Evolutionary conservation across 2,329 filamentous ascomycete species (phyloP), one percentile per base, ranked within the genome.

Genomic region (Fusarium graminum): DNA sequence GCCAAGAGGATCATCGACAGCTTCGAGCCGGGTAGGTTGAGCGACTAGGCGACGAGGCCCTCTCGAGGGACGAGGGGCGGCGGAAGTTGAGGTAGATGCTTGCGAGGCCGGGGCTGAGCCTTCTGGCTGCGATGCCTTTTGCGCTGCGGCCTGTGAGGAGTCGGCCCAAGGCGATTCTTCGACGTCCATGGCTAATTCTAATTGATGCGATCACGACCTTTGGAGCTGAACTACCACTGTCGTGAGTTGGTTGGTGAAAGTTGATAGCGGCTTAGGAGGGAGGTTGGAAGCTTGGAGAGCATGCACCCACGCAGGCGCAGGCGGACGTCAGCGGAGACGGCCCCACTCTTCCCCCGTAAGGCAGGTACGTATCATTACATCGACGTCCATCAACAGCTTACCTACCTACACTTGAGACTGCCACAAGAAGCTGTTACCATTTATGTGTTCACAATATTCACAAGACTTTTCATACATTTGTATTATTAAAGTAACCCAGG

Each of bases 11-110:
- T 93, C 91, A 41, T 90, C 87, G 69, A 92, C 90, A 63, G 90
- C 90, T 79, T 94, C 89, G 62, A 94, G 89, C 52, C 88, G 90
- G 44, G 92, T 93, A 29, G 90, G 87, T 75, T 94, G 91, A 59
- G 90, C 89, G 69, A 90, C 89, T 74, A 93, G 82, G 64, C 88
- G 86, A 67, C 88, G 87, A 36, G 83, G 83, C n/a, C 79, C 75
- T 64, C 83, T 81, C 26, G 81, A 81, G 12, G 81, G 76, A 30
- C 83, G 81, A 65, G 78, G 73, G 22, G 77, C 65, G 36, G 75
- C 46, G 41, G 73, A 55, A 42, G 73, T 71, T 44, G 71, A 63
- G 34, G 75, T 60, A 41, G 73, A 57, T 44, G 73, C 61, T 59
- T 77, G 76, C 43, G 74, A 71, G 56, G 70, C 69, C 39, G 74